These are phyloP conservation scores for Exophiala mesophila DNA, from an alignment of 2,329 filamentous ascomycete species.

Conservation along the genomic window DNA sequence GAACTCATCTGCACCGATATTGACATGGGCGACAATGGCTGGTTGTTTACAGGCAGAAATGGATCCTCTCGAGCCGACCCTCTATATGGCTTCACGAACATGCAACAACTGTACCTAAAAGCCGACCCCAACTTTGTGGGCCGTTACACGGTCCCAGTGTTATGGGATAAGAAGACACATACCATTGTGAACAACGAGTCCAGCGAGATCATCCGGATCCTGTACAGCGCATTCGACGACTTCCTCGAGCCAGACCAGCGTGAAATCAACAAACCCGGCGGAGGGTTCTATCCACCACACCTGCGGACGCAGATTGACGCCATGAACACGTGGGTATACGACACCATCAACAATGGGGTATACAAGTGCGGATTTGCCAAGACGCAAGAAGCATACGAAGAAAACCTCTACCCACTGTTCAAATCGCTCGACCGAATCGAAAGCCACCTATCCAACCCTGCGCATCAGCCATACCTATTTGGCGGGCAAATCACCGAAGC, in stretches of 20 bases:
- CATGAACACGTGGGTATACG: conserved; percentile 72
- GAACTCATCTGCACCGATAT: conserved; percentile 44
- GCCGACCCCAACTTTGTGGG: conserved; percentile 64
- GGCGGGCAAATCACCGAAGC: conserved; percentile 70
- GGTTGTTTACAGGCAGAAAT: conserved; percentile 67
- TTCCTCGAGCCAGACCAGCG: conserved; percentile 55
- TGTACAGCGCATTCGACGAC: conserved; percentile 70
- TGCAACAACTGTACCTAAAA: conserved; percentile 71
- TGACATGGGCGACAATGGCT: conserved; percentile 50
- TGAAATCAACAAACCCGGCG: conserved; percentile 39
- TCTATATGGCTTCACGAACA: conserved; percentile 63
- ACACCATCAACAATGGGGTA: conserved; percentile 51
- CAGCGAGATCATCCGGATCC: conserved; percentile 80
- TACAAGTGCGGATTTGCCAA: conserved; percentile 69
- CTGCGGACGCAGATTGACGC: conserved; percentile 64
- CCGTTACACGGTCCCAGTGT: conserved; percentile 74
- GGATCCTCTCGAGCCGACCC: conserved; percentile 60
- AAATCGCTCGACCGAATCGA: conserved; percentile 68
- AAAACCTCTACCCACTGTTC: conserved; percentile 64
- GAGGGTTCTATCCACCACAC: conserved; percentile 56
- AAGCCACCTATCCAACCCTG: conserved; percentile 52
- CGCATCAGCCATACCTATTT: conserved; percentile 63
- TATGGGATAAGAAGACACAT: conserved; percentile 72
- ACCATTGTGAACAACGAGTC: conserved; percentile 84
- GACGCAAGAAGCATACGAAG: conserved; percentile 70